Conservation (phyloP, 208 protist genomes). For the Trypanosoma scelopori region DNA sequence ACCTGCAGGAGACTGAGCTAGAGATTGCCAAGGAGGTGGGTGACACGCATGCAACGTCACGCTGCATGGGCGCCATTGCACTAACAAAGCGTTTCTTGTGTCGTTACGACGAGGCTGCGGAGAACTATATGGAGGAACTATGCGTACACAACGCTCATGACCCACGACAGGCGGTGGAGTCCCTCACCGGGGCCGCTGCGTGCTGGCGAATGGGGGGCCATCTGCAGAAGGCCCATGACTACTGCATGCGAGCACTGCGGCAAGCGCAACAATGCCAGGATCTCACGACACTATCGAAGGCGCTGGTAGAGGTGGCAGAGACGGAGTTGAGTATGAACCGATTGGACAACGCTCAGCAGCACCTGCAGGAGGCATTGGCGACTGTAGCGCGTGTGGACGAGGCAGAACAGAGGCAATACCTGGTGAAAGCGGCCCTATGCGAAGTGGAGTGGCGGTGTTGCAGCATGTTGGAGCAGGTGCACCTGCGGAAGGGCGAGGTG, state of each 20-base stretch:
- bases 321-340: constrained; percentile 31
- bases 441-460: constrained; percentile 62
- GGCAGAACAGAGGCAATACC: constrained; percentile 47
- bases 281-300: constrained; percentile 41
- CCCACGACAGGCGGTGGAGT: constrained; percentile 55
- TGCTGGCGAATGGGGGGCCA: constrained; percentile 39
- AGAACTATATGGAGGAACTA: constrained; percentile 49
- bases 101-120: constrained; percentile 39
- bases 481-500: constrained; percentile 23
- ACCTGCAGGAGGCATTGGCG: constrained; percentile 37
- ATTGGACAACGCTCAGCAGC: constrained; percentile 24
- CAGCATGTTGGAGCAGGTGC: constrained; percentile 37
- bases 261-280: constrained; percentile 31
- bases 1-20: constrained; percentile 43
- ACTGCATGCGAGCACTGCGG: constrained; percentile 18
- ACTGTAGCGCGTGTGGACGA: constrained; percentile 39
- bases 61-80: constrained; percentile 51
- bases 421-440: constrained; percentile 57
- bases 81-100: constrained; percentile 36
- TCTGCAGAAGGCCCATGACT: constrained; percentile 32
- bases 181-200: constrained; percentile 39
- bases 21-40: constrained; percentile 39
- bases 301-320: constrained; percentile 49
- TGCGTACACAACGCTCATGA: constrained; percentile 29
- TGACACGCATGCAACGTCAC: constrained; percentile 31